Base-by-base conservation (phyloP, 2,329 filamentous ascomycete genomes). In the Polytolypa hystricis region DNA sequence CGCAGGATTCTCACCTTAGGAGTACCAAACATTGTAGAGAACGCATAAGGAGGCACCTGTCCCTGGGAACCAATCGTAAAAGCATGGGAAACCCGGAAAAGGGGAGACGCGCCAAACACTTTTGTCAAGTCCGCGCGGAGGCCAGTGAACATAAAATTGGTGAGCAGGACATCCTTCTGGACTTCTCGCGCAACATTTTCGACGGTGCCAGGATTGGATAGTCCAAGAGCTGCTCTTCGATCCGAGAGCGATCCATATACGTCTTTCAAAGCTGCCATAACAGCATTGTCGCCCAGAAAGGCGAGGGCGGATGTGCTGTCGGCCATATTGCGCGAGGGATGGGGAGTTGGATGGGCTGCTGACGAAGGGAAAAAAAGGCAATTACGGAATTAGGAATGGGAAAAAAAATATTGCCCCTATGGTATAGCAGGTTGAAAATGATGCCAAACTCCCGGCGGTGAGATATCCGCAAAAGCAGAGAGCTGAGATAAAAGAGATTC, bases 1-100 rank as follows among this genome's bases (percentile, higher is more conserved):
- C n/a, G 10, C 16, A 4, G 14, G 9, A 7, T 10, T 69, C 74
- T 51, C 65, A 95, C 89, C 73, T 85, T 89, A 64, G 81, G 82
- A 48, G 84, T 94, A 50, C 91, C 91, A 60, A 91, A 95, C 56
- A 98, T 77, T 47, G 84, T 84, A 49, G 86, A 84, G 66, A 96
- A 94, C 38, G 84, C 85, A 66, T 98, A 98, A 25, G 91, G 91
- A 59, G 87, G 87, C 61, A 93, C 71, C 41, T 61, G 62, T 49
- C 82, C 79, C 65, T 94, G 85, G 29, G 74, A 75, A 51, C 91
- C 89, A 76, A 95, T 84, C 38, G 89, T 81, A 62, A 98, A 91
- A 52, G 91, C 84, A 68, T 98, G 91, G 47, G 89, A 95, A 51
- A 95, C 83, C 66, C 96, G 89, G 73, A 98, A 98, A 49, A 96